Base-by-base conservation (phyloP, 495 filamentous ascomycete species). In the Aspergillus conjunctus region DNA sequence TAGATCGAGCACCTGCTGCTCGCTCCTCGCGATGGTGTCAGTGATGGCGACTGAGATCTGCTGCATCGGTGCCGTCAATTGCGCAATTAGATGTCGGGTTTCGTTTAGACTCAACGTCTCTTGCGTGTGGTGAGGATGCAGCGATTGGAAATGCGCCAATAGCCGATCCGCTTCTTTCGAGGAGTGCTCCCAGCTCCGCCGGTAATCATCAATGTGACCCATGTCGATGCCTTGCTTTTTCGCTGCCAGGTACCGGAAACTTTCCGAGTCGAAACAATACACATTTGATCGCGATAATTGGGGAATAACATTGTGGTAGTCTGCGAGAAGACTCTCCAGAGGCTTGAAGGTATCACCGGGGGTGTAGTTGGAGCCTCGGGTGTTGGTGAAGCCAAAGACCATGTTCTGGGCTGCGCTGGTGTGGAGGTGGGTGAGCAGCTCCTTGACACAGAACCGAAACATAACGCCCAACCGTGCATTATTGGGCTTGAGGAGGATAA, bases 401-500 rank as follows among this genome's bases (percentile, higher is more conserved):
- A 58, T 58, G 20, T 58, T 58, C 55, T 58, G 44, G 7, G 55
- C 55, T 7, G 55, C 55, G 31, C 55, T 58, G 18, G 55, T 57
- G 31, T 57, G 55, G 26, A 57, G 14, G n/a, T 60, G 58, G 1
- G 58, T 60, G 7, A 53, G 37, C 12, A 60, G 50, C 41, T 60
- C 58, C 31, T 60, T 60, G 37, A 60, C 51, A 34, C 49, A 60
- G 50, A 60, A 60, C 1, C 50, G 58, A 37, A 60, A 60, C 58
- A 60, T 60, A 7, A 60, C 58, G 5, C 58, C 58, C n/a, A 60
- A 17, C 0, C 58, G 58, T 14, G 58, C 58, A 17, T 60, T 60
- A 41, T 60, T 60, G 3, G 58, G 58, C 22, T 60, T 60, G 10
- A 60, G 58, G 18, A 60, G 34, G n/a, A 60, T 60, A 4, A 60